These are phyloP conservation scores for Begonia loranthoides DNA, from an alignment of 306 rosid species.

Conservation along the genomic window DNA sequence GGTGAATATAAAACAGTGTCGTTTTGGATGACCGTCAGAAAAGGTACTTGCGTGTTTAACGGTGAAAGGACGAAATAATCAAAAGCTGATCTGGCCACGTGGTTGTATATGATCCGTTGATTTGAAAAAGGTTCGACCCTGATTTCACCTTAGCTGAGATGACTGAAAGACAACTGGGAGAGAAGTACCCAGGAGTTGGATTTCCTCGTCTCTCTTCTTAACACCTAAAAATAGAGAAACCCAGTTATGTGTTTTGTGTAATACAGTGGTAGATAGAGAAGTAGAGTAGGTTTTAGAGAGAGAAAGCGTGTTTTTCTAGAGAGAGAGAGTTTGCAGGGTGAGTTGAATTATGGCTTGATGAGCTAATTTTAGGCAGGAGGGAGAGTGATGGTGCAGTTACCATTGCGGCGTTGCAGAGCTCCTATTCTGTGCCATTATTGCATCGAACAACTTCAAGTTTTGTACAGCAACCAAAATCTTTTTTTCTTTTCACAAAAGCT, in stretches of 20 bases:
- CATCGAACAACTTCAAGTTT: constrained; percentile 23
- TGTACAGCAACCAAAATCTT: neutral
- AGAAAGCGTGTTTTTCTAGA: neutral
- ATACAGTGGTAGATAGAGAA: constrained; percentile 1
- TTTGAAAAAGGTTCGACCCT: neutral
- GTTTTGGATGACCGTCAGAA: neutral
- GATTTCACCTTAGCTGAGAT: constrained; percentile 1
- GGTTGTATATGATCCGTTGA: constrained; percentile 5
- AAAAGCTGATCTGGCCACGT: constrained; percentile 30
- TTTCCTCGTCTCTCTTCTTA: constrained; percentile 4
- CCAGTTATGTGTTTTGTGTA: neutral
- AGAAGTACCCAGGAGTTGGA: constrained; percentile 12
- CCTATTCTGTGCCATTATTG: constrained; percentile 82
- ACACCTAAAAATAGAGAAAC: neutral
- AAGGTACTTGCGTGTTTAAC: constrained; percentile 73
- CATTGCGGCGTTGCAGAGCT: constrained; percentile 99
- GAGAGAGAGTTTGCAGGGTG: constrained; percentile 1
- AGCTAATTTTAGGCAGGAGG: constrained; percentile 3
- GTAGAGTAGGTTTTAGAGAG: neutral
- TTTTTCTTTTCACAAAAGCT: neutral
- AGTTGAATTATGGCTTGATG: too few species aligned
- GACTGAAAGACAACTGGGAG: constrained; percentile 13
- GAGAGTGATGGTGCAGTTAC: constrained; percentile 54
- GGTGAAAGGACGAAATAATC: constrained; percentile 70
- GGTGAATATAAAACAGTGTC: constrained; percentile 18